These are phyloP conservation scores for Botrytis porri DNA, from an alignment of 2,329 filamentous ascomycete genomes.

Conservation along the genomic window DNA sequence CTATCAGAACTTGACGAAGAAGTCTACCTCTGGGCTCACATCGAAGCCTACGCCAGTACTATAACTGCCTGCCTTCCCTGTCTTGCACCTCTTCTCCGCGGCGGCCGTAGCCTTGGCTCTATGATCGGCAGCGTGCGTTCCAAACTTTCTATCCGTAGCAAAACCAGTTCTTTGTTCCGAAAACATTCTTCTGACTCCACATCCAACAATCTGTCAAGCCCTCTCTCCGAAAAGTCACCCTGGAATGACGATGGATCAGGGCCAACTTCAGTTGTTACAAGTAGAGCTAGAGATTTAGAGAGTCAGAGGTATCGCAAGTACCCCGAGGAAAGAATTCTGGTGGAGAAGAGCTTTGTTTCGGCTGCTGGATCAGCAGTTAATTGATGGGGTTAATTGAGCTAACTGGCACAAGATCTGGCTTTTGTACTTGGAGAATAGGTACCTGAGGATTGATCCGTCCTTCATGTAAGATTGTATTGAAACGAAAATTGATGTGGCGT, in stretches of 20 bases:
- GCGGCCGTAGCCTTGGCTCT: constrained; percentile 1
- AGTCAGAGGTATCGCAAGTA: constrained; percentile 1
- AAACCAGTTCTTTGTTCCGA: not conserved
- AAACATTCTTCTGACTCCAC: not conserved
- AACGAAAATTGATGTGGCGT: not conserved
- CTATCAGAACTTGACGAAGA: constrained; percentile 1
- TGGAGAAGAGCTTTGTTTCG: constrained; percentile 11
- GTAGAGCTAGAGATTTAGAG: not conserved
- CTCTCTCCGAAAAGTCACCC: not conserved
- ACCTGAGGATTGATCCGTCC: not conserved
- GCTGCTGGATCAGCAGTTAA: not conserved
- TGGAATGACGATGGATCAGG: constrained; percentile 7
- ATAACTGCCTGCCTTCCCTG: constrained; percentile 10
- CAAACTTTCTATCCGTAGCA: constrained; percentile 6
- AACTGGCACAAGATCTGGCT: not conserved
- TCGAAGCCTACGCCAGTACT: constrained; percentile 6
- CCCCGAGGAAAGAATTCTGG: not conserved
- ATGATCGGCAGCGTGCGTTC: constrained; percentile 10
- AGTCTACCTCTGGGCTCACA: constrained; percentile 13
- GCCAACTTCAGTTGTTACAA: not conserved
- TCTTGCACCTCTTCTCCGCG: constrained; percentile 9
- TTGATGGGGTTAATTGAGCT: not conserved
- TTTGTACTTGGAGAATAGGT: not conserved
- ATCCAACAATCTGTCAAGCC: not conserved
- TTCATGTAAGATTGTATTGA: not conserved